phyloP scores from a whole-genome alignment of 2,329 filamentous ascomycete genomes.

The Diaporthe sp. region DNA sequence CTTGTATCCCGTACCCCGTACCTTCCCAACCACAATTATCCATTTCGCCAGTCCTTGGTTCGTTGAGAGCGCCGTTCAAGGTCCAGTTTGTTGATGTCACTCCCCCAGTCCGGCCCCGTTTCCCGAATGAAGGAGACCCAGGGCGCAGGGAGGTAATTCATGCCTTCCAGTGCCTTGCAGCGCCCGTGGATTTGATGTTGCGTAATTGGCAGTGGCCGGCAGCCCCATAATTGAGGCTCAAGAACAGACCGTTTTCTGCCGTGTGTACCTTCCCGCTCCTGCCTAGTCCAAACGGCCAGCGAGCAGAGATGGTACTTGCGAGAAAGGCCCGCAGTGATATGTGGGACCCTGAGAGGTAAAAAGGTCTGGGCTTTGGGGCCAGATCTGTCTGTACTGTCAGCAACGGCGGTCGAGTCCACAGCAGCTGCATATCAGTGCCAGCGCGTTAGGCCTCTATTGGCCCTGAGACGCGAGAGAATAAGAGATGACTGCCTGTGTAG shows the following conservation, averaged over 20 bases:
- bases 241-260: conserved; percentile 21
- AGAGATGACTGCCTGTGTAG: conserved; percentile 15
- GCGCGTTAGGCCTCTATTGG: conserved; percentile 18
- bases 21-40: conserved; percentile 19
- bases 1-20: background rate
- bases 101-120: conserved; percentile 19
- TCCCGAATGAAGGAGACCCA: conserved; percentile 2
- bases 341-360: background rate
- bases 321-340: background rate
- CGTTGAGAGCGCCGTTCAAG: background rate
- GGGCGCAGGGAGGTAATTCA: conserved; percentile 22
- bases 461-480: background rate
- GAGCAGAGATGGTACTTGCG: background rate
- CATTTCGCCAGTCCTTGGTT: conserved; percentile 12
- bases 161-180: background rate
- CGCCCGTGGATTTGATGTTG: background rate
- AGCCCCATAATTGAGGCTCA: conserved; percentile 24
- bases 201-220: background rate
- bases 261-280: conserved; percentile 28
- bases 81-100: conserved; percentile 12
- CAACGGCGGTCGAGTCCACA: conserved; percentile 7
- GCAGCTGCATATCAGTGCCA: conserved; percentile 4
- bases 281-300: conserved; percentile 26
- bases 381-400: background rate
- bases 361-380: background rate